Percentiles rank a stretch among this genome's conserved stretches.
These are phyloP conservation scores for Ambrosiella beaveri DNA, from an alignment of 2,329 filamentous ascomycete species.

Conservation along the genomic window DNA sequence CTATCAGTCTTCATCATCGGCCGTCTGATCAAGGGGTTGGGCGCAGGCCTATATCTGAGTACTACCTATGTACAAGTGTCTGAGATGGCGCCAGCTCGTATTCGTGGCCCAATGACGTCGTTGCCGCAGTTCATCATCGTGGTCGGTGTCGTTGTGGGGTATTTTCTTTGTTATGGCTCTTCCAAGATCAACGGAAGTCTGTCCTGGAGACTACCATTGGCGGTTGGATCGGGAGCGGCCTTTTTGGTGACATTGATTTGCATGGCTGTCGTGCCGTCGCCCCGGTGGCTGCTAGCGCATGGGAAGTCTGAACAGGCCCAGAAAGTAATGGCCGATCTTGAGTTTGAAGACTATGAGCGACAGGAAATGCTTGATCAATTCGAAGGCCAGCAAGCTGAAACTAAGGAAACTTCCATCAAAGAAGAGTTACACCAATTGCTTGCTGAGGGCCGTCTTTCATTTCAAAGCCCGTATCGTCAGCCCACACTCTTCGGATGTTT, in stretches of 20 bases:
- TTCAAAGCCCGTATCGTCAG: conserved; percentile 23
- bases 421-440: conserved; percentile 18
- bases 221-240: conserved; percentile 22
- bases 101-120: conserved; percentile 34
- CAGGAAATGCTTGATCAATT: conserved; percentile 17
- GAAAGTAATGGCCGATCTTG: conserved; percentile 23
- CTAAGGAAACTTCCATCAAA: conserved; percentile 15
- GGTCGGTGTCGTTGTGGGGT: conserved; percentile 34
- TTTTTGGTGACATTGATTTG: conserved; percentile 18
- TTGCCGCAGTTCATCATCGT: conserved; percentile 36
- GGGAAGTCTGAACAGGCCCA: conserved; percentile 28
- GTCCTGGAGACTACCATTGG: conserved; percentile 39
- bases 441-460: conserved; percentile 20
- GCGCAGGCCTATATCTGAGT: conserved; percentile 38
- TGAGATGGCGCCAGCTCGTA: conserved; percentile 37
- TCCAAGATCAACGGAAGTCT: conserved; percentile 27
- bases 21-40: conserved; percentile 36
- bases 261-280: conserved; percentile 29
- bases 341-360: conserved; percentile 26
- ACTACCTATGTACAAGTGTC: conserved; percentile 37
- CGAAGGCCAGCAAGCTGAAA: conserved; percentile 15
- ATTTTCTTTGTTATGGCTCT: conserved; percentile 44
- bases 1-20: conserved; percentile 38
- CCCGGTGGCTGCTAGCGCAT: conserved; percentile 35
- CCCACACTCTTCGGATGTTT: conserved; percentile 37